phyloP scores from a whole-genome alignment of 2,329 filamentous ascomycete species.

The Ceratocystis albifundus region DNA sequence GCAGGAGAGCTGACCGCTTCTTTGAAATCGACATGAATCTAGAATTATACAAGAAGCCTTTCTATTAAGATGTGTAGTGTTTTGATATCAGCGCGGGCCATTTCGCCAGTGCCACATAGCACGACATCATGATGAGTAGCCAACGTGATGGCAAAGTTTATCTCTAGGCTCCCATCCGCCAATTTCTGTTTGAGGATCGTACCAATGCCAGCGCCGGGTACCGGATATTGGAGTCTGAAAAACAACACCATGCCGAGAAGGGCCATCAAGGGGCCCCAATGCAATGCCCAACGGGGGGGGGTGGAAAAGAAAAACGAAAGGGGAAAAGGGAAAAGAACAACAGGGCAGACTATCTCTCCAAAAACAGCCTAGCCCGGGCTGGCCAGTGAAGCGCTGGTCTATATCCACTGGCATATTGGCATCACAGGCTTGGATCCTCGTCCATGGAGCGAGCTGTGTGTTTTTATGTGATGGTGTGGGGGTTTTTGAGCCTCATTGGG shows the following conservation, averaged over 20 bases:
- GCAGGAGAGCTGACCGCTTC: background rate
- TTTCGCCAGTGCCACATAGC: background rate
- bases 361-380: background rate
- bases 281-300: background rate
- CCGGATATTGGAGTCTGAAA: background rate
- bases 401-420: slow-evolving; percentile 5
- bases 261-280: background rate
- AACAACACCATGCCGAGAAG: background rate
- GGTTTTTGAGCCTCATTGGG: slow-evolving; percentile 1
- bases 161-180: background rate
- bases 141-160: background rate
- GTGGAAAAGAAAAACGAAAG: background rate
- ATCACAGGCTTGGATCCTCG: background rate
- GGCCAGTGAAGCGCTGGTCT: background rate
- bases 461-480: background rate
- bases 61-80: background rate
- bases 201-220: background rate
- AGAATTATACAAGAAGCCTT: background rate
- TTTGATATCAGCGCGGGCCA: slow-evolving; percentile 1
- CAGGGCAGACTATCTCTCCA: background rate
- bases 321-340: background rate
- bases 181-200: background rate
- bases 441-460: background rate
- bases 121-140: background rate
- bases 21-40: background rate